phyloP scores from a whole-genome alignment of 352 stramenopile species.

The Thraustotheca clavata region DNA sequence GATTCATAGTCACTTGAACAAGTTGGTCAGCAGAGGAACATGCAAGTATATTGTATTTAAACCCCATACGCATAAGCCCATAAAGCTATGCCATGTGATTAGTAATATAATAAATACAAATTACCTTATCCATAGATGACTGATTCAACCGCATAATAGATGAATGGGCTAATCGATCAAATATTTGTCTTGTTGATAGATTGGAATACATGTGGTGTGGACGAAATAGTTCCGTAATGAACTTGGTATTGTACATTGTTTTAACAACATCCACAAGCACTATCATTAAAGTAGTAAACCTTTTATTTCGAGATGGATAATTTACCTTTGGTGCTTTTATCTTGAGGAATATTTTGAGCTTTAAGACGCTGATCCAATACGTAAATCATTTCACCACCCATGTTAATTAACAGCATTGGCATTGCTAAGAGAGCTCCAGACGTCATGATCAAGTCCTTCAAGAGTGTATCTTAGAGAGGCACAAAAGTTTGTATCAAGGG shows the following conservation, averaged over 20 bases:
- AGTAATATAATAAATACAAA: background rate
- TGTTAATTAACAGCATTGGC: slow-evolving; percentile 90
- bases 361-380: slow-evolving; percentile 88
- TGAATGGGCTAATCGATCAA: slow-evolving; percentile 87
- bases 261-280: slow-evolving; percentile 89
- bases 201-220: slow-evolving; percentile 89
- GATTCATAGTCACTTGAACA: slow-evolving; percentile 85
- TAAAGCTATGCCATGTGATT: slow-evolving; percentile 50
- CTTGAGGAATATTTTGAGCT: slow-evolving; percentile 82
- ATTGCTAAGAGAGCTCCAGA: slow-evolving; percentile 64
- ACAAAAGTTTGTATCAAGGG: slow-evolving; percentile 14
- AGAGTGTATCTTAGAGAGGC: background rate
- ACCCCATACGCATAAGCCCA: slow-evolving; percentile 93
- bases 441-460: slow-evolving; percentile 17
- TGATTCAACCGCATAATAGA: slow-evolving; percentile 92
- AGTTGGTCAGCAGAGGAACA: slow-evolving; percentile 77
- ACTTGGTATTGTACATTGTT: slow-evolving; percentile 89
- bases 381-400: slow-evolving; percentile 93
- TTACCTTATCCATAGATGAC: slow-evolving; percentile 89
- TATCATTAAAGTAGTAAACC: slow-evolving; percentile 17
- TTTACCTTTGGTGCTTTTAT: slow-evolving; percentile 81
- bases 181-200: slow-evolving; percentile 83
- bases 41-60: slow-evolving; percentile 87
- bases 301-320: background rate
- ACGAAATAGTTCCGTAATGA: slow-evolving; percentile 89